phyloP scores from a whole-genome alignment of 345 rosid genomes.

The Eucalyptus decipiens region DNA sequence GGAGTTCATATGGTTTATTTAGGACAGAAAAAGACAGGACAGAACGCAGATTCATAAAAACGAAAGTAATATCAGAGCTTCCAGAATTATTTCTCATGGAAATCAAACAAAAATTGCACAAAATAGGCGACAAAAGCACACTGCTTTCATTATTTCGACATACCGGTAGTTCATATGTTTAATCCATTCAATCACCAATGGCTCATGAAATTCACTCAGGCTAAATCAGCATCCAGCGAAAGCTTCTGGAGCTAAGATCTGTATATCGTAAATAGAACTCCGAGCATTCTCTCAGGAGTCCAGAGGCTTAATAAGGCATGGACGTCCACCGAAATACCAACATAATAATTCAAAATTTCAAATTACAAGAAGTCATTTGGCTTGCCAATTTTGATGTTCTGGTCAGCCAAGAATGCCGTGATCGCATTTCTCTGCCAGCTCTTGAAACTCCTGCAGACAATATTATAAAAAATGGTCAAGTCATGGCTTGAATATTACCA shows the following conservation, averaged over 20 bases:
- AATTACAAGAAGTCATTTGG: conserved; percentile 37
- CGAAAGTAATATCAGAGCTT: not conserved
- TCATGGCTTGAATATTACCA: not conserved
- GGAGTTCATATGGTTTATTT: not conserved
- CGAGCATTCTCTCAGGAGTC: not conserved
- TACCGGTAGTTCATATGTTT: no score
- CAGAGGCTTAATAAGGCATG: not conserved
- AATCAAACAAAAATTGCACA: not conserved
- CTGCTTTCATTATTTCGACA: no score
- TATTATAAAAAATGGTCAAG: not conserved
- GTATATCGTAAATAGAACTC: not conserved
- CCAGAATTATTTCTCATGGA: not conserved
- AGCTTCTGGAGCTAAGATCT: not conserved
- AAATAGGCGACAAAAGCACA: not conserved
- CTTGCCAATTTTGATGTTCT: conserved; percentile 50
- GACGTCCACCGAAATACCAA: not conserved
- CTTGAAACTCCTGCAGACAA: conserved; percentile 68
- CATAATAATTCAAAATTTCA: not conserved
- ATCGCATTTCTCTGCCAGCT: conserved; percentile 86
- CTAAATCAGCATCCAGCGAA: not conserved
- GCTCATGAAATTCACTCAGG: not conserved
- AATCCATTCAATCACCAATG: no score
- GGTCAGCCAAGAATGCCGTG: conserved; percentile 43
- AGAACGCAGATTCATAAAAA: not conserved
- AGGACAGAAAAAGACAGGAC: not conserved